A percentile compares a stretch with the other conserved stretches of the same genome.
Conservation (phyloP, 306 rosid species). For the Bauhinia variegata region DNA sequence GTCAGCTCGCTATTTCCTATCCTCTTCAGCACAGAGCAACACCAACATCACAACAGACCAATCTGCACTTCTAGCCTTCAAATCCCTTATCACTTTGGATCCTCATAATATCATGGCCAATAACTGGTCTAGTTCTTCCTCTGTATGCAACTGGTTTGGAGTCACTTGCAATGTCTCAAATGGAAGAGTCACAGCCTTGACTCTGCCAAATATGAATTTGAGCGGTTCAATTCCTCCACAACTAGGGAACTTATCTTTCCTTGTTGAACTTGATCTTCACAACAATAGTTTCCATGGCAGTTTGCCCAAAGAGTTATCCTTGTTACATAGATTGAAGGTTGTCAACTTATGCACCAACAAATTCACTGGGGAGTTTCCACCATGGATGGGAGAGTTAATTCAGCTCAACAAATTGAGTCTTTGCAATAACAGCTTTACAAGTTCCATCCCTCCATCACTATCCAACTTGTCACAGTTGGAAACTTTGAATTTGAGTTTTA, state of each 20-base stretch:
- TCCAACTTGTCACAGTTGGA: conserved; percentile 15
- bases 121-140: conserved; percentile 28
- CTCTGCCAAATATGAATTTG: conserved; percentile 12
- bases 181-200: conserved; percentile 24
- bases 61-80: conserved; percentile 28
- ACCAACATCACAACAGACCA: conserved; percentile 9
- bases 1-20: conserved; percentile 14
- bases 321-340: neutral
- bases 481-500: conserved; percentile 24
- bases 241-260: conserved; percentile 28
- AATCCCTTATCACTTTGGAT: conserved; percentile 25
- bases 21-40: neutral
- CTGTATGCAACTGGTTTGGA: conserved; percentile 36
- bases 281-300: conserved; percentile 14
- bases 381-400: conserved; percentile 11
- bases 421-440: conserved; percentile 17
- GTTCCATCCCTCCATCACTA: conserved; percentile 20
- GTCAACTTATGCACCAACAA: conserved; percentile 11
- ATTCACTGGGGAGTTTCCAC: conserved; percentile 24
- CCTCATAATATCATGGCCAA: conserved; percentile 10
- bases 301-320: conserved; percentile 8
- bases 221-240: conserved; percentile 32
- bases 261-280: conserved; percentile 25
- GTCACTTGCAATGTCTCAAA: conserved; percentile 24
- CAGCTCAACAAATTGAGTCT: conserved; percentile 23